A percentile compares a stretch with the other conserved stretches of the same genome.
Evolutionary conservation across 2,329 filamentous ascomycete species (phyloP).

Genomic region (Onygenales sp.): DNA sequence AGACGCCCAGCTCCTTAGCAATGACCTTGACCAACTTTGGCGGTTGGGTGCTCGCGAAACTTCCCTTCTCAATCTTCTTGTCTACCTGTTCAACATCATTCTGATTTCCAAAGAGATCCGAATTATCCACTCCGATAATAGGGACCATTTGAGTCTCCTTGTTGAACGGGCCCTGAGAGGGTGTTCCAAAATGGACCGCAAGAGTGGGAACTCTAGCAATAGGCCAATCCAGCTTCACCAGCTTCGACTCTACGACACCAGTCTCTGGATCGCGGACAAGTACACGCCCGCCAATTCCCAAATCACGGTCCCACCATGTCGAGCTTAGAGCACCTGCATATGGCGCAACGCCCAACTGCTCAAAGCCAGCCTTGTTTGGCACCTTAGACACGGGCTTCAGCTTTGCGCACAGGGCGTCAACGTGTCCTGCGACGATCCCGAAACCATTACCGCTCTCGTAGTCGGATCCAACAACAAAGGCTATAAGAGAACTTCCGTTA

Average conservation of each 20-base stretch:
- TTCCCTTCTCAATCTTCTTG: conserved; percentile 38
- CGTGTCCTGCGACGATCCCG: conserved; percentile 81
- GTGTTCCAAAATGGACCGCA: conserved; percentile 84
- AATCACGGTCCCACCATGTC: conserved; percentile 96
- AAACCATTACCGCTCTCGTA: conserved; percentile 81
- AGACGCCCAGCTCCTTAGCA: conserved; percentile 64
- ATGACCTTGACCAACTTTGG: conserved; percentile 77
- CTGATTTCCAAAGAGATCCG: conserved; percentile 37
- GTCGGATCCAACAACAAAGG: conserved; percentile 70
- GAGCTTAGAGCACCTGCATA: conserved; percentile 80
- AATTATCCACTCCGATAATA: conserved; percentile 79
- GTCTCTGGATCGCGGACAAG: conserved; percentile 63
- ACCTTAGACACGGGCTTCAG: conserved; percentile 86
- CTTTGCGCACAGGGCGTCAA: conserved; percentile 83
- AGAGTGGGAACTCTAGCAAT: conserved; percentile 87
- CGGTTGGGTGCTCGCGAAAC: conserved; percentile 77
- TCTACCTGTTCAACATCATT: conserved; percentile 19
- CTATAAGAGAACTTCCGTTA: conserved; percentile 77
- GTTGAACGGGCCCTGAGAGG: conserved; percentile 59
- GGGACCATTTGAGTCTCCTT: conserved; percentile 89
- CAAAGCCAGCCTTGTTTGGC: conserved; percentile 72
- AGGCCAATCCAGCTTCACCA: conserved; percentile 90
- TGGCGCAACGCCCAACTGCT: conserved; percentile 83
- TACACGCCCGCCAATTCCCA: conserved; percentile 82
- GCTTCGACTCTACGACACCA: conserved; percentile 67